Evolutionary conservation across 495 filamentous ascomycete species (phyloP).

Genomic region (Hypoxylon fragiforme): DNA sequence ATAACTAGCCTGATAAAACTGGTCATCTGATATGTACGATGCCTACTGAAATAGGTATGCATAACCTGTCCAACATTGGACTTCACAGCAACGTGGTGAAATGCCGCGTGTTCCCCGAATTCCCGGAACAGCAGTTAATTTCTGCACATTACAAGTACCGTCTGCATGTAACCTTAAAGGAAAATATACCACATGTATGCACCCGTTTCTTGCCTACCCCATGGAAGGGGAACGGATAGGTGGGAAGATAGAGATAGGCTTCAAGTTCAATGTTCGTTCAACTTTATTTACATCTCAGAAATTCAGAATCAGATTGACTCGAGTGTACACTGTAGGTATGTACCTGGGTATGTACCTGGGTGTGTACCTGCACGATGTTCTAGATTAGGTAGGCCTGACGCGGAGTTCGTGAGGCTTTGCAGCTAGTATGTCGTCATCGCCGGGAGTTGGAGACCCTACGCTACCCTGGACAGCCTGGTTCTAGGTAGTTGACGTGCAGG

Average conservation of each 20-base stretch:
- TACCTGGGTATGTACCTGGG: too few species aligned
- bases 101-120: conserved; percentile 27
- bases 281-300: conserved; percentile 16
- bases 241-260: neutral
- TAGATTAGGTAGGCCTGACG: conserved; percentile 9
- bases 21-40: too few species aligned
- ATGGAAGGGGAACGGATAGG: too few species aligned
- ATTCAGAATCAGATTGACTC: too few species aligned
- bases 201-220: too few species aligned
- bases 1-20: too few species aligned
- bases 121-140: conserved; percentile 4
- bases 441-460: neutral
- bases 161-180: neutral
- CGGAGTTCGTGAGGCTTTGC: conserved; percentile 19
- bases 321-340: neutral
- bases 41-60: too few species aligned
- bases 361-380: conserved; percentile 6
- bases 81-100: too few species aligned
- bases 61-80: too few species aligned
- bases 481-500: neutral
- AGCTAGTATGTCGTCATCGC: conserved; percentile 23
- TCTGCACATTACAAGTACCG: neutral
- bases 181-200: neutral
- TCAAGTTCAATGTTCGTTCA: conserved; percentile 4
- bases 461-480: too few species aligned